phyloP scores from a whole-genome alignment of 192 early-diverging fungal species.

The Umbelopsis isabellina region DNA sequence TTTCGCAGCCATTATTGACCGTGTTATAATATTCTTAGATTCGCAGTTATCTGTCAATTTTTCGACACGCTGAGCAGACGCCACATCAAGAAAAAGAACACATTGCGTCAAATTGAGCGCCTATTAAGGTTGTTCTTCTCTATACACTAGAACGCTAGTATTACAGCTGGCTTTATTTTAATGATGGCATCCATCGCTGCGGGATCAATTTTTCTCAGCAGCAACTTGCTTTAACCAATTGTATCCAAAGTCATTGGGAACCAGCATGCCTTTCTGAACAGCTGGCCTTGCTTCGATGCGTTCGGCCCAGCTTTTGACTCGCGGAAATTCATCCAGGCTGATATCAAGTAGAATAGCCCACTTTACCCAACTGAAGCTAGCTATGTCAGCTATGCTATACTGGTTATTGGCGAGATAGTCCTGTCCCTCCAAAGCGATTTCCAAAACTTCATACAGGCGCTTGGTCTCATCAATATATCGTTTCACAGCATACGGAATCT shows the following conservation, averaged over 20 bases:
- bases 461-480: constrained; percentile 58
- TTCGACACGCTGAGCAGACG: too few species aligned
- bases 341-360: constrained; percentile 27
- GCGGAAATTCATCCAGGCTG: constrained; percentile 41
- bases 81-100: too few species aligned
- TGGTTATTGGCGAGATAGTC: constrained; percentile 40
- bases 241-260: not conserved
- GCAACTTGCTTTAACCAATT: not conserved
- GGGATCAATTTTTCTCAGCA: not conserved
- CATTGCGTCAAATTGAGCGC: too few species aligned
- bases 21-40: too few species aligned
- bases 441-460: constrained; percentile 48
- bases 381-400: constrained; percentile 57
- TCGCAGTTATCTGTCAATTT: too few species aligned
- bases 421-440: constrained; percentile 31
- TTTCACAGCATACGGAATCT: constrained; percentile 54
- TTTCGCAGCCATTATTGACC: too few species aligned
- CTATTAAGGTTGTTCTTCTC: too few species aligned
- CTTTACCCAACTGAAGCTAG: constrained; percentile 48
- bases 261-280: constrained; percentile 34
- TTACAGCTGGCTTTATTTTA: not conserved
- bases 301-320: constrained; percentile 50
- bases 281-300: constrained; percentile 40
- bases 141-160: not conserved
- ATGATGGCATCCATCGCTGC: not conserved